Evolutionary conservation across 1,284 basidiomycete species (phyloP).

Genomic region (Pseudomicrostroma phylloplanum): DNA sequence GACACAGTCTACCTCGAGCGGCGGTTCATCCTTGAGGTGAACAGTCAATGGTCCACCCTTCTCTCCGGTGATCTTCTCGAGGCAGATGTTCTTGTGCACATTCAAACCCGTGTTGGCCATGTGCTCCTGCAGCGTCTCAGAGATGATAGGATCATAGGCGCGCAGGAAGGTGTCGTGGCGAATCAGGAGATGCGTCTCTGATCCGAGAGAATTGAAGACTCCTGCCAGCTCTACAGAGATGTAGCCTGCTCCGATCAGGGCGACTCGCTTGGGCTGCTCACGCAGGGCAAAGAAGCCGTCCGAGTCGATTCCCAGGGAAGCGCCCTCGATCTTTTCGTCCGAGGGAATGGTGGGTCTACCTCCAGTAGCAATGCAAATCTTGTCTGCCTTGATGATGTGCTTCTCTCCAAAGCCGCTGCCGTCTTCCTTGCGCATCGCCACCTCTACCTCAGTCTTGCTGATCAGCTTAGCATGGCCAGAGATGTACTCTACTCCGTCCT

Average conservation of each 20-base stretch:
- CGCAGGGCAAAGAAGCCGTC: slow-evolving; percentile 94
- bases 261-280: slow-evolving; percentile 84
- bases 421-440: slow-evolving; percentile 39
- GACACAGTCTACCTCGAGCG: slow-evolving; percentile 76
- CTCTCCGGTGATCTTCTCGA: slow-evolving; percentile 65
- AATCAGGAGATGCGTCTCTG: slow-evolving; percentile 86
- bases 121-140: slow-evolving; percentile 83
- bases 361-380: slow-evolving; percentile 66
- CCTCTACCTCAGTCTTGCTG: slow-evolving; percentile 40
- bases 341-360: slow-evolving; percentile 75
- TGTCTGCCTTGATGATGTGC: slow-evolving; percentile 40
- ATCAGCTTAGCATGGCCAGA: slow-evolving; percentile 62
- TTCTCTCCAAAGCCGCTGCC: slow-evolving; percentile 55
- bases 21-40: slow-evolving; percentile 59
- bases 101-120: slow-evolving; percentile 87
- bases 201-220: slow-evolving; percentile 46
- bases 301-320: slow-evolving; percentile 79
- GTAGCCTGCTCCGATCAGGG: slow-evolving; percentile 91
- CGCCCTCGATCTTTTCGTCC: slow-evolving; percentile 78
- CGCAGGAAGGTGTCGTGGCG: slow-evolving; percentile 82
- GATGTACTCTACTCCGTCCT: slow-evolving; percentile 84
- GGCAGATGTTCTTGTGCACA: slow-evolving; percentile 71
- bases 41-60: slow-evolving; percentile 42
- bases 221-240: slow-evolving; percentile 74
- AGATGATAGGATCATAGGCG: slow-evolving; percentile 82